Base-by-base conservation (phyloP, 2,329 filamentous ascomycete species). In the Grosmannia clavigera region DNA sequence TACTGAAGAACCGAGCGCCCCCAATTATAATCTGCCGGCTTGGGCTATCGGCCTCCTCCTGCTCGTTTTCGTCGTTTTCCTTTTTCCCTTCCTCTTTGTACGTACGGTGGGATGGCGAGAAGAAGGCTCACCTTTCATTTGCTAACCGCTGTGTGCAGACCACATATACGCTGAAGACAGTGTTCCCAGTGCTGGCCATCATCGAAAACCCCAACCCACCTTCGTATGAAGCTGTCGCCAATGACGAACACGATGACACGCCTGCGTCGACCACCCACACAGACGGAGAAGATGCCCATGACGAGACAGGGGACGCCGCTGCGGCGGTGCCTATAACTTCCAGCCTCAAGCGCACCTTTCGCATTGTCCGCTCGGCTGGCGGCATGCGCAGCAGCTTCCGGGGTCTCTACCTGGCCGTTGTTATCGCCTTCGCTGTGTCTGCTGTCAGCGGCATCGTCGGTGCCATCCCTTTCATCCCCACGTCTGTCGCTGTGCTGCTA, bases 371-470 rank as follows among this genome's bases (percentile, higher is more conserved):
- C 64, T 74, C 81, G 1, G 74, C 82, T 64, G 84, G 79, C 62
- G 89, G 90, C 63, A 80, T 80, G 72, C 75, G 75, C 61, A 81
- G 86, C 61, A 78, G 81, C 67, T 87, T 90, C 79, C 86, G 89
- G 63, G 90, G 90, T 60, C 69, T 90, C 46, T 70, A 74, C 61
- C 81, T 78, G 68, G 71, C 70, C 58, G 11, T 82, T 5, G 71
- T 75, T 60, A 69, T 79, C 58, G 59, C 38, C 57, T 0, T 76
- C 48, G 61, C 71, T 46, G 22, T 60, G 3, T 60, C 65, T 29
- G 40, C 75, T 52, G 62, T 83, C 46, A 68, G 75, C 58, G 71
- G 70, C 59, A 67, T 82, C 64, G 68, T 87, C 66, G 64, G 72
- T 22, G 67, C 68, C 40, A 64, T 75, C 54, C 65, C 76, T 38